These are phyloP conservation scores for Diaporthe humulicola DNA, from an alignment of 2,329 filamentous ascomycete genomes.

Conservation along the genomic window DNA sequence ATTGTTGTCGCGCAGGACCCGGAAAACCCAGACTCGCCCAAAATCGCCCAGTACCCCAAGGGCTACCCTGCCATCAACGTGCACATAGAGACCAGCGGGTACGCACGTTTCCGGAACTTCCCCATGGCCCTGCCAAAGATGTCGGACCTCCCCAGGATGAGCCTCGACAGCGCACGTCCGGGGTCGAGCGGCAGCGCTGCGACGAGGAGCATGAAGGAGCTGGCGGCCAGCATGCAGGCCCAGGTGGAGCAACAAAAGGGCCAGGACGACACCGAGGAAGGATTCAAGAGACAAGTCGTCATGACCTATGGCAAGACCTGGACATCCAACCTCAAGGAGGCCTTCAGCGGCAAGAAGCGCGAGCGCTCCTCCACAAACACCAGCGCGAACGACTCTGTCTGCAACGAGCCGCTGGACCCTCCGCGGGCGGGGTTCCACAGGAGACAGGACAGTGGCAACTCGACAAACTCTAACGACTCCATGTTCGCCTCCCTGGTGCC, in stretches of 20 bases:
- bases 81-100: conserved; percentile 67
- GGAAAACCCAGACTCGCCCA: conserved; percentile 43
- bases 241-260: conserved; percentile 34
- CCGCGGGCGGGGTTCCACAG: conserved; percentile 42
- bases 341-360: conserved; percentile 52
- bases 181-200: conserved; percentile 37
- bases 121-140: conserved; percentile 53
- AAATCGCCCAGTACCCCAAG: conserved; percentile 37
- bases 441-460: conserved; percentile 44
- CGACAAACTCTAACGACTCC: conserved; percentile 25
- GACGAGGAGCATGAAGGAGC: conserved; percentile 41
- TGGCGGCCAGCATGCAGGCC: conserved; percentile 34
- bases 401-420: conserved; percentile 41
- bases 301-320: conserved; percentile 70
- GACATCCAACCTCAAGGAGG: conserved; percentile 60
- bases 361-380: conserved; percentile 44
- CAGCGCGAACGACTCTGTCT: conserved; percentile 42
- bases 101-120: conserved; percentile 68
- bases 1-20: conserved; percentile 45
- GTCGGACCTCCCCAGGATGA: conserved; percentile 47
- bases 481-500: conserved; percentile 4
- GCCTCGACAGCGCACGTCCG: conserved; percentile 46
- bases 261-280: conserved; percentile 45
- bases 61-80: conserved; percentile 62
- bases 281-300: conserved; percentile 67